Base-by-base conservation (phyloP, 2,329 filamentous ascomycete species). In the Ophiosphaerella narmari region DNA sequence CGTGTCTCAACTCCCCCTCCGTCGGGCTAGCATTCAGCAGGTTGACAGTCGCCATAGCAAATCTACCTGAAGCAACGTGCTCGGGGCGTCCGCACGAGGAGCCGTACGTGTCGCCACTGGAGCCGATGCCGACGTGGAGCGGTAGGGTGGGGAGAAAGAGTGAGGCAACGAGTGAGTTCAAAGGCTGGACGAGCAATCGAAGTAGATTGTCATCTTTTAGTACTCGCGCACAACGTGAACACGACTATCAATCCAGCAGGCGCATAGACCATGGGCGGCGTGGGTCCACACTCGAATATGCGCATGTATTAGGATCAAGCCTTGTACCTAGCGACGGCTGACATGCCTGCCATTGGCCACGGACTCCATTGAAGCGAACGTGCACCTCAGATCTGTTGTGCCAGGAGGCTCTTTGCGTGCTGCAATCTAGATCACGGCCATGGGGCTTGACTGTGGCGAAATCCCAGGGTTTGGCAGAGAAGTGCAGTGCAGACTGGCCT, bases 201-300 rank as follows among this genome's bases (percentile, higher is more conserved):
- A 63, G 67, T 70, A 67, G 50, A 66, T 66, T 62, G 63, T 66
- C 63, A 70, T 68, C 64, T 66, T 71, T 71, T 72, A 72, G 67
- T 72, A 72, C 64, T 63, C 45, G 54, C 49, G 44, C 47, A 21
- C 18, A 52, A 38, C 38, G 31, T 55, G 57, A 48, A 52, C 43
- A 48, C 44, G 50, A 61, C 57, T 60, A 62, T 65, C 26, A 29
- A 11, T 29, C 59, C n/a, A 61, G 61, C 54, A 46, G 48, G 62
- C 59, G 66, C 66, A 64, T 62, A 59, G 60, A 46, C 60, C 63
- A 62, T 57, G 57, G 40, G 40, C 29, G 56, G 53, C 48, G 59
- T 65, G 58, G 66, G 55, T 50, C 41, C 49, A 59, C 48, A 55
- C 58, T 70, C 49, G 65, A 71, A 69, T 70, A 69, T 65, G 67